Base-by-base conservation (phyloP, 129 eudicot genomes). In the Silybum marianum region DNA sequence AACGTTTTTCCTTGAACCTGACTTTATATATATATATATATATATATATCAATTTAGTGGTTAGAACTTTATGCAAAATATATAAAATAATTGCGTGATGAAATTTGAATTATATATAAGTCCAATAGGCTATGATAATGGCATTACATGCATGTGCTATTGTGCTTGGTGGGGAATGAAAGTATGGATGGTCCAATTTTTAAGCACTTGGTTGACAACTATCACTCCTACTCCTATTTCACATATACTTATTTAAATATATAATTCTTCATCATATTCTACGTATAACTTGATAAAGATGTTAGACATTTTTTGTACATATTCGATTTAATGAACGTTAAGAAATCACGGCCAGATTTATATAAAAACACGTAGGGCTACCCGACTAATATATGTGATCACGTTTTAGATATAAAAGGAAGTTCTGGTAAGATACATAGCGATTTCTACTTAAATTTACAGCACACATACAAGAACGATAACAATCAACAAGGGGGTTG, bases 111-210 rank as follows among this genome's bases (percentile, higher is more conserved):
- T 23, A 6, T 9, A 36, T 38, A 14, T 66, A 19, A 18, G 23
- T 68, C 40, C 26, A 13, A 22, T 65, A 13, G 51, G 51, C 23
- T 28, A 44, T 69, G 54, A 48, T 46, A 69, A 69, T 62, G 74
- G 21, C 76, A 70, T 79, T 79, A 36, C 71, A 71, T 70, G 69
- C 83, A 79, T 79, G 83, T 79, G 83, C 83, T 46, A n/a, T 58
- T 79, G 83, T 79, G 83, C 83, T 44, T 46, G 66, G 83, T 79
- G 77, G 83, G 83, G 66, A 58, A 58, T 58, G 77, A 54, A 71
- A 79, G 69, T 4, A 51, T 42, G 38, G 71, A 71, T 79, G 83
- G 83, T 28, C 83, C 71, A 71, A 30, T 71, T 62, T 68, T 71
- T 6, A 21, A 70, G 71, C 76, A 79, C 71, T 79, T 79, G 83